Evolutionary conservation across 768 basidiomycete genomes (phyloP).

Genomic region (Tephrocybe sp.): DNA sequence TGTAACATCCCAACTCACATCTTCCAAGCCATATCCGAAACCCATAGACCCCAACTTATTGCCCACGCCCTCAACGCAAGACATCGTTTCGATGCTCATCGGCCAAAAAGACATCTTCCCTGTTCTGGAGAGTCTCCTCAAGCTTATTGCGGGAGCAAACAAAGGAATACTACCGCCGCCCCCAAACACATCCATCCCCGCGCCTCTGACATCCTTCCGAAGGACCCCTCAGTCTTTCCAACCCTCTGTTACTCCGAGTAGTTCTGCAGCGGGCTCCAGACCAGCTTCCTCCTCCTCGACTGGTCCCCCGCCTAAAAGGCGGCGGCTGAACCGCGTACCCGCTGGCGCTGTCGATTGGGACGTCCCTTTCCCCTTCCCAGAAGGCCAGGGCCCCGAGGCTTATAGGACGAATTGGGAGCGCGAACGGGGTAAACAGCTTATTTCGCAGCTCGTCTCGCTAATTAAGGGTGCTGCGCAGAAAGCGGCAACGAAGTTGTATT

Average conservation of each 20-base stretch:
- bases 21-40: conserved; percentile 19
- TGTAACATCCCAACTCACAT: conserved; percentile 22
- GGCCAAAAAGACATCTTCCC: conserved; percentile 67
- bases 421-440: conserved; percentile 58
- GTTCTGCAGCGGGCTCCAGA: neutral
- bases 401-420: conserved; percentile 66
- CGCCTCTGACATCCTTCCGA: conserved; percentile 15
- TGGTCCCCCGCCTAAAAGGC: conserved; percentile 47
- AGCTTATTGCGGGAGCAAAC: conserved; percentile 46
- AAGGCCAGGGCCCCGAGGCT: conserved; percentile 68
- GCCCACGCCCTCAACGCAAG: conserved; percentile 50
- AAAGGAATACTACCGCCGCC: conserved; percentile 1
- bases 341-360: conserved; percentile 84
- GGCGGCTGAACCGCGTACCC: conserved; percentile 65
- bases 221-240: conserved; percentile 8
- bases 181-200: neutral
- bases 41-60: conserved; percentile 39
- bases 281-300: neutral
- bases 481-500: conserved; percentile 54
- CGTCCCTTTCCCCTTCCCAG: conserved; percentile 72
- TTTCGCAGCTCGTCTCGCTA: conserved; percentile 57
- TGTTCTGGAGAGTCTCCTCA: conserved; percentile 59
- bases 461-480: conserved; percentile 60
- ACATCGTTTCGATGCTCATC: conserved; percentile 57
- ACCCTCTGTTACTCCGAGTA: neutral